Evolutionary conservation across 129 eudicot genomes (phyloP), one percentile per base, ranked within the genome.

Genomic region (Flaveria trinervia): DNA sequence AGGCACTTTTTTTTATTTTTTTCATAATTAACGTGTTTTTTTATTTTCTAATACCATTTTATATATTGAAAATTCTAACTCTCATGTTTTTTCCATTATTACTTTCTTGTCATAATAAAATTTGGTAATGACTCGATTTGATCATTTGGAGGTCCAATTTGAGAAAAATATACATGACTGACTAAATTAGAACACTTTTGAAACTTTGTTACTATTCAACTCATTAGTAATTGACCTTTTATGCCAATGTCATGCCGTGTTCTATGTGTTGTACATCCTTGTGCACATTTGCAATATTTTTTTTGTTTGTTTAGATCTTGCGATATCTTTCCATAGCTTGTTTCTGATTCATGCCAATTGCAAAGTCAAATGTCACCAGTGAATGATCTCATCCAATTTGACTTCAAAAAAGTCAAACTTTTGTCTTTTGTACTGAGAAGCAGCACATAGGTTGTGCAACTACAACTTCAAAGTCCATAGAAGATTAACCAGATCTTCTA

Each of bases 361-460:
- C 49, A 2, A 45, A 70, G 82, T 78, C 71, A 78, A 70, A 46
- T 43, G 79, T 65, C 75, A 5, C 65, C 52, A 25, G 50, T 62
- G 70, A 25, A 79, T 80, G 79, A 80, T n/a, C 70, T 80, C 79
- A 80, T 51, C 69, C 65, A 80, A 25, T 9, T 12, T 80, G 70
- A 80, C 79, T 54, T 65, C 0, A 55, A 43, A 60, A 61, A 54
- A 56, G 83, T 80, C 74, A 41, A 51, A 74, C 15, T 54, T 65
- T 23, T 36, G 4, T 48, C n/a, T 62, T 39, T 36, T 33, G 30
- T 10, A 65, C 1, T 65, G 75, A 43, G 70, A 80, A 46, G 75
- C 70, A 56, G 70, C 83, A 66, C 28, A 48, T 44, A 54, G 84
- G 65, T 73, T 73, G 79, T 55, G 79, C 61, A 13, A 73, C 52